Base-by-base conservation (phyloP, 1,284 basidiomycete genomes). In the Apiotrichum laibachii region DNA sequence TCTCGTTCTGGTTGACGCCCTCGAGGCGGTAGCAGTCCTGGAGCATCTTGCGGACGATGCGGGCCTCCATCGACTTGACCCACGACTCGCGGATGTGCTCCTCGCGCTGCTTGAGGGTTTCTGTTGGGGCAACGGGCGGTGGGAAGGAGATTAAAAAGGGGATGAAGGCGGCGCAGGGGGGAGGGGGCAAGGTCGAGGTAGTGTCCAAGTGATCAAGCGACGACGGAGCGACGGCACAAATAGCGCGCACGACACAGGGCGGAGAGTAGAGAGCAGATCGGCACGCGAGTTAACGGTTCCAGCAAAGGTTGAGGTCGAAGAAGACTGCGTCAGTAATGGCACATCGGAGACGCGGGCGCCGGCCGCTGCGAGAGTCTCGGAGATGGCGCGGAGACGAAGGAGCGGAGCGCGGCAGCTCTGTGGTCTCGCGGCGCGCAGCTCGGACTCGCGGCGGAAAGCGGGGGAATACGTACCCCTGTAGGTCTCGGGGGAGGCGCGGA, bases 41-140 rank as follows among this genome's bases (percentile, higher is more conserved):
- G 57, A 99, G 85, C 79, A 96, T 90, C 64, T 92, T 88, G 63
- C 88, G 86, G 54, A 97, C 91, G 60, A 99, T 82, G 52, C 91
- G 86, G 26, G 88, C 86, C 79, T 98, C 92, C 92, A 98, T 96
- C 31, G 89, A 87, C 71, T 87, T 88, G 48, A 98, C 84, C 95
- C 95, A 99, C 57, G 89, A 88, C 80, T 96, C 92, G 60, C 91
- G 88, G 71, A 98, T 83, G 77, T 85, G 83, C 50, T 86, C 81
- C 61, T 95, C 92, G 52, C 90, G 88, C 65, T 84, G 83, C 53
- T 75, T 73, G 63, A 79, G 71, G 60, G 76, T 77, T 59, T 78
- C 82, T 82, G 72, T 45, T n/a, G 48, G 19, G 19, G 37, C 15
- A 37, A 37, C 15, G 37, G 11, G 5, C 4, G 37, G 37, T 11